These are phyloP conservation scores for Diversispora eburnea DNA, from an alignment of 192 early-diverging fungal genomes.

Conservation along the genomic window DNA sequence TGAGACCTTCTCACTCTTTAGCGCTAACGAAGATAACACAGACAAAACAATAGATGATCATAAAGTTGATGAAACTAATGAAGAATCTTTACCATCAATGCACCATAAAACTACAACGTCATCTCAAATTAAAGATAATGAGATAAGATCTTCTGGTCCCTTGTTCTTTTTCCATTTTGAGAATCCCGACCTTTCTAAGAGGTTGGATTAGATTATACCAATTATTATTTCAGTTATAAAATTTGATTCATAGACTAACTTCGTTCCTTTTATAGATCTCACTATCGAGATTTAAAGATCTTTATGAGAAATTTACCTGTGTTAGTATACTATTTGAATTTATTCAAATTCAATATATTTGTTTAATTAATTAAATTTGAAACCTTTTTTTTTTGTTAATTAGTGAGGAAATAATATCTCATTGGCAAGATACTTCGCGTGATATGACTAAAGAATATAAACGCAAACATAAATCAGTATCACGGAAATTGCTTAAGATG, in stretches of 20 bases:
- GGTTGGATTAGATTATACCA: background rate
- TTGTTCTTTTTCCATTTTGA: slow-evolving; percentile 31
- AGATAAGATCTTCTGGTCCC: background rate
- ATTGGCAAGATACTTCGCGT: slow-evolving; percentile 52
- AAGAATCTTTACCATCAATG: too few species aligned
- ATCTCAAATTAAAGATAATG: too few species aligned
- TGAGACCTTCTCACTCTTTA: too few species aligned
- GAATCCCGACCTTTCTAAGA: slow-evolving; percentile 1
- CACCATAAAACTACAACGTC: too few species aligned
- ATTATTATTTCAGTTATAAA: background rate
- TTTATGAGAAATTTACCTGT: slow-evolving; percentile 45
- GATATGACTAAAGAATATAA: slow-evolving; percentile 64
- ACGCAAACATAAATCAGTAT: slow-evolving; percentile 57
- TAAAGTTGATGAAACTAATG: too few species aligned
- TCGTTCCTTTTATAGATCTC: slow-evolving; percentile 9
- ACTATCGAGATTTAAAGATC: slow-evolving; percentile 30
- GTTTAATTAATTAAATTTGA: background rate
- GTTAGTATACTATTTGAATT: slow-evolving; percentile 29
- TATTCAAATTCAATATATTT: background rate
- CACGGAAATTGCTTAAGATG: slow-evolving; percentile 31
- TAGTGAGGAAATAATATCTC: slow-evolving; percentile 52
- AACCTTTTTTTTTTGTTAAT: background rate
- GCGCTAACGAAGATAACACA: too few species aligned
- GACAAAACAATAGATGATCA: too few species aligned
- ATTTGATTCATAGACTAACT: background rate